phyloP scores from a whole-genome alignment of 2,329 filamentous ascomycete species.

The Monilinia vaccinii-corymbosi region DNA sequence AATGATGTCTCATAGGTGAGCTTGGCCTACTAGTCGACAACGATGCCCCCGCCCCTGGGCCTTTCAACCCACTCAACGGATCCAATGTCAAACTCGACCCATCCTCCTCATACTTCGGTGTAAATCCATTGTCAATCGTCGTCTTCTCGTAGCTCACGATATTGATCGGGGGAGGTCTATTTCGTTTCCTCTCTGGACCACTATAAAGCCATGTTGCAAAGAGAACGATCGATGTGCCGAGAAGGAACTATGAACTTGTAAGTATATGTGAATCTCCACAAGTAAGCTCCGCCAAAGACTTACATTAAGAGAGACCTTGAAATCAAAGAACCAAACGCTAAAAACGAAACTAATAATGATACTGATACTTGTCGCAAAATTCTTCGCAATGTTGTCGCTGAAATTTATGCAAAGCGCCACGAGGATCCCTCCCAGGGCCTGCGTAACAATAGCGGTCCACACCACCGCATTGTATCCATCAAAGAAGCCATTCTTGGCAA shows the following conservation, averaged over 20 bases:
- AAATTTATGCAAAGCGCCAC: constrained; percentile 74
- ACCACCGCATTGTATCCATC: constrained; percentile 90
- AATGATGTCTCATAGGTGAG: constrained; percentile 37
- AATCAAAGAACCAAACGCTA: constrained; percentile 78
- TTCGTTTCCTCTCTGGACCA: constrained; percentile 49
- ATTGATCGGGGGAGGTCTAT: constrained; percentile 54
- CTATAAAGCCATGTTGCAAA: constrained; percentile 81
- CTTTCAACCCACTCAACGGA: constrained; percentile 29
- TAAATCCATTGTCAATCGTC: constrained; percentile 29
- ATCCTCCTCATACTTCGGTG: constrained; percentile 27
- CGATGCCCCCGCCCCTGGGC: constrained; percentile 29
- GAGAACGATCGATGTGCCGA: constrained; percentile 72
- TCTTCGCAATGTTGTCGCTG: constrained; percentile 85
- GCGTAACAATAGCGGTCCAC: constrained; percentile 74
- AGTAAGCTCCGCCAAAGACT: constrained; percentile 30
- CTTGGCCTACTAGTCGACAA: constrained; percentile 44
- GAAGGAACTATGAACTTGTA: constrained; percentile 54
- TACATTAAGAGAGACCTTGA: constrained; percentile 64
- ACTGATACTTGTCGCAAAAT: constrained; percentile 86
- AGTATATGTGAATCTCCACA: neutral
- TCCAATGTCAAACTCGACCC: constrained; percentile 25
- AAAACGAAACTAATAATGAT: constrained; percentile 81
- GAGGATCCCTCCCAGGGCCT: constrained; percentile 78
- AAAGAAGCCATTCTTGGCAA: constrained; percentile 82
- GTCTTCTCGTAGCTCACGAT: constrained; percentile 70